phyloP scores from a whole-genome alignment of 2,329 filamentous ascomycete genomes.

The Fusarium hainanense region DNA sequence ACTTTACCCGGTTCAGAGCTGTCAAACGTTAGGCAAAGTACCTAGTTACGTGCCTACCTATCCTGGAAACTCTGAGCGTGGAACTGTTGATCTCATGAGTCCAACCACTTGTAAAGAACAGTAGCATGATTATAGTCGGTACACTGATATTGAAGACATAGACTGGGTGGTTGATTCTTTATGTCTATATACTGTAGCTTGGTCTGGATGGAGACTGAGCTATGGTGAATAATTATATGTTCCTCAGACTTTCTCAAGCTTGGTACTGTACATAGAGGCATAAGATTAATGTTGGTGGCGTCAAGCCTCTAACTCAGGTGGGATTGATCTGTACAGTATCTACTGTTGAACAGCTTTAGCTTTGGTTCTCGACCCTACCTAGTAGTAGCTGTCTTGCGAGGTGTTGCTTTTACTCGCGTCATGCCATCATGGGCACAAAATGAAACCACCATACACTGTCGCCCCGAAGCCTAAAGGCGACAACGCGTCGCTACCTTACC shows the following conservation, averaged over 20 bases:
- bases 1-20: neutral
- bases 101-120: neutral
- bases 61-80: neutral
- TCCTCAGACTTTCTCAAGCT: neutral
- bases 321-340: conserved; percentile 1
- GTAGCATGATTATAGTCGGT: neutral
- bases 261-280: neutral
- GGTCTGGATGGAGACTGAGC: neutral
- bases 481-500: neutral
- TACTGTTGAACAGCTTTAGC: neutral
- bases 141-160: neutral
- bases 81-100: neutral
- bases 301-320: neutral
- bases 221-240: neutral
- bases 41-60: neutral
- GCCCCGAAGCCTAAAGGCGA: neutral
- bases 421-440: neutral
- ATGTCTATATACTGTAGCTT: neutral
- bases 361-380: neutral
- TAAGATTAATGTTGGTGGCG: conserved; percentile 17
- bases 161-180: neutral
- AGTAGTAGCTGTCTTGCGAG: neutral
- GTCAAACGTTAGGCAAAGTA: neutral
- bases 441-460: conserved; percentile 9
- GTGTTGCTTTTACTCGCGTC: neutral